Conservation (phyloP, 345 rosid genomes). For the Linum usitatissimum region DNA sequence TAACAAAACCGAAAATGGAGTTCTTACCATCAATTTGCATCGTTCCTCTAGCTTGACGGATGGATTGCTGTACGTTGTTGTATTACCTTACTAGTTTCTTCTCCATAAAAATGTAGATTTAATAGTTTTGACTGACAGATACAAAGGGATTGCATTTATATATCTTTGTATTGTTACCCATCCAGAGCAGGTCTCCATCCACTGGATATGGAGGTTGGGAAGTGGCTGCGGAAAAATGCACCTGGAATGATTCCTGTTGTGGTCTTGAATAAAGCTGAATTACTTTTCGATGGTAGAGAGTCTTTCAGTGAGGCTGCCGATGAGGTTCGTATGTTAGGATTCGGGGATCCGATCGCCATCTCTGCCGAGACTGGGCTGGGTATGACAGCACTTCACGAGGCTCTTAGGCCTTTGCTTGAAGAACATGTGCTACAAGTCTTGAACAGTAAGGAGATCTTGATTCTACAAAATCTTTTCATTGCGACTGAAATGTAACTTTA, state of each 20-base stretch:
- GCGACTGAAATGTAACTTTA: not conserved
- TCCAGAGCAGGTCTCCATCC: constrained; percentile 83
- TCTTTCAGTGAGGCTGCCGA: constrained; percentile 54
- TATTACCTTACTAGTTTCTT: not conserved
- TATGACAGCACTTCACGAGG: constrained; percentile 67
- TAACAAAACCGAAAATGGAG: not conserved
- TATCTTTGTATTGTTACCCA: constrained; percentile 15
- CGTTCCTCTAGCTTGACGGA: not conserved
- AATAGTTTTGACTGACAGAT: not conserved
- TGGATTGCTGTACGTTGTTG: not conserved
- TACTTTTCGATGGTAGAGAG: constrained; percentile 42
- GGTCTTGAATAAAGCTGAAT: constrained; percentile 83
- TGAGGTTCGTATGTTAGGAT: constrained; percentile 60
- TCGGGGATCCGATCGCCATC: constrained; percentile 83
- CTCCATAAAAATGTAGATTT: not conserved
- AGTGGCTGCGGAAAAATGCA: constrained; percentile 80
- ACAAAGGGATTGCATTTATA: not conserved
- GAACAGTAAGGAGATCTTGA: constrained; percentile 35
- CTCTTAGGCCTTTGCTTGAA: constrained; percentile 61
- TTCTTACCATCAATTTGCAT: not conserved
- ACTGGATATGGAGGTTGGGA: constrained; percentile 84
- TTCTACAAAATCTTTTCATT: not conserved
- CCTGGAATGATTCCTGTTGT: constrained; percentile 58
- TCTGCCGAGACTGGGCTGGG: constrained; percentile 97
- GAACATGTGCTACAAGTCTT: constrained; percentile 41